Conservation (phyloP, 2,329 filamentous ascomycete species). For the Emergomyces pasteurianus region DNA sequence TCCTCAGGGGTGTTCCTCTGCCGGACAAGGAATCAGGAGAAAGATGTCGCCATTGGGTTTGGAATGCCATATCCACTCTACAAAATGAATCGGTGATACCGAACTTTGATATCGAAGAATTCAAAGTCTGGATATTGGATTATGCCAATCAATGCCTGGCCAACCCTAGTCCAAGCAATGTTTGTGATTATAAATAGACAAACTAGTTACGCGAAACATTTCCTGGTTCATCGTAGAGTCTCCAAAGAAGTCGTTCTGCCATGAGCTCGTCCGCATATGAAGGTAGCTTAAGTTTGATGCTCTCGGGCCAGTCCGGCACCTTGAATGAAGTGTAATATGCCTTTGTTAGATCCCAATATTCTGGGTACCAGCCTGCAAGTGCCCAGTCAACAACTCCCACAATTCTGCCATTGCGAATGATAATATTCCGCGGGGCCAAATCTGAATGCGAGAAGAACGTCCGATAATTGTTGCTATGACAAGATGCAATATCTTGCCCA, state of each 20-base stretch:
- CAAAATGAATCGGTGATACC: conserved; percentile 4
- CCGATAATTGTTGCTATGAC: conserved; percentile 7
- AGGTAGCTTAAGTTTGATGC: conserved; percentile 8
- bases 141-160: conserved; percentile 4
- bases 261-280: conserved; percentile 8
- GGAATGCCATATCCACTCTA: conserved; percentile 5
- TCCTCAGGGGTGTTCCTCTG: conserved; percentile 3
- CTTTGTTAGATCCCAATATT: conserved; percentile 16
- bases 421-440: conserved; percentile 16
- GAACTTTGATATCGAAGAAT: conserved; percentile 5
- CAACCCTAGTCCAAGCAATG: conserved; percentile 5
- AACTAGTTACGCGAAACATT: conserved; percentile 6
- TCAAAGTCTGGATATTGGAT: conserved; percentile 7
- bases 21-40: conserved; percentile 3
- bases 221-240: conserved; percentile 9
- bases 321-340: conserved; percentile 8
- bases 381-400: conserved; percentile 17
- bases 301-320: conserved; percentile 7
- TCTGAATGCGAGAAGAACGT: conserved; percentile 16
- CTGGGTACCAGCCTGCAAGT: conserved; percentile 16
- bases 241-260: conserved; percentile 9
- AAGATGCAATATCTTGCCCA: conserved; percentile 8
- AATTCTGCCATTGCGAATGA: conserved; percentile 12
- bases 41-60: conserved; percentile 6
- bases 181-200: conserved; percentile 5